These are phyloP conservation scores for Penicillium sp. DNA, from an alignment of 2,329 filamentous ascomycete species.

Conservation along the genomic window DNA sequence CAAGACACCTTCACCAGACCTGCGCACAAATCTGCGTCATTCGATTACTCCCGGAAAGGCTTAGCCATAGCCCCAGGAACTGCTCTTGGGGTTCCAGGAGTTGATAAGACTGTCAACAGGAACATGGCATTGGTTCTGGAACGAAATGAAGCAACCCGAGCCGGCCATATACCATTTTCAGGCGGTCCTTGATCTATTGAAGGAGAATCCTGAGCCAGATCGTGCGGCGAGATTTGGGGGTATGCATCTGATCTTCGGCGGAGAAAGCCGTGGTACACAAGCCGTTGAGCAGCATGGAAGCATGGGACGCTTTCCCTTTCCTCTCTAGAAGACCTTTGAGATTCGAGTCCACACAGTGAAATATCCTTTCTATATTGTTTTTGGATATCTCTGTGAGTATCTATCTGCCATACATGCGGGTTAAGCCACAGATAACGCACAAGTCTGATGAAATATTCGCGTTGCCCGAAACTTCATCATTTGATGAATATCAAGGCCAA, in stretches of 20 bases:
- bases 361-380: neutral
- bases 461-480: too few species aligned
- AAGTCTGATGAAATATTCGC: too few species aligned
- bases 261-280: neutral
- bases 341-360: neutral
- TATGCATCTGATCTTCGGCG: neutral
- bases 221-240: neutral
- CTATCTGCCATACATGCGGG: neutral
- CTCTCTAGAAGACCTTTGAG: neutral
- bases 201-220: neutral
- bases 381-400: neutral
- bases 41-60: too few species aligned
- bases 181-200: neutral
- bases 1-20: too few species aligned
- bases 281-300: neutral
- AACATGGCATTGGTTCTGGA: neutral
- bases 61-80: too few species aligned
- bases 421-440: too few species aligned
- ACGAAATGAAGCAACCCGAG: neutral
- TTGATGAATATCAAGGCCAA: too few species aligned
- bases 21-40: too few species aligned
- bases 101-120: too few species aligned
- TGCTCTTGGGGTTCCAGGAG: too few species aligned
- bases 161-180: neutral
- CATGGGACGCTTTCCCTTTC: neutral